Percentiles rank a stretch among this genome's conserved stretches.
These are phyloP conservation scores for Xerocomus cyaneibrunnescens DNA, from an alignment of 1,284 basidiomycete species.

Conservation along the genomic window DNA sequence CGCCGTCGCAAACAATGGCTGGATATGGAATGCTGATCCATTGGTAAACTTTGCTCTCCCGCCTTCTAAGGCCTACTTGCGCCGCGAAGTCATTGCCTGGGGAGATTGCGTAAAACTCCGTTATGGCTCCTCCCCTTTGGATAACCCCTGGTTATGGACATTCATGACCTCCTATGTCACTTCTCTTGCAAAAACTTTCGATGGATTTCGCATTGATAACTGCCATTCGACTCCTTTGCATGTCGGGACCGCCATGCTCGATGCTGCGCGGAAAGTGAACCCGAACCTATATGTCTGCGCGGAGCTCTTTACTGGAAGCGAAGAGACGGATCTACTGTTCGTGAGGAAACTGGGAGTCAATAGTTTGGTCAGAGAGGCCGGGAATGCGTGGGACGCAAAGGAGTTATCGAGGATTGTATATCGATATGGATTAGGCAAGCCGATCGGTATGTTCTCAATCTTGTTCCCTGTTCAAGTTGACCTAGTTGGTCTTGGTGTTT, in stretches of 20 bases:
- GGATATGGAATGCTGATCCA: conserved; percentile 98
- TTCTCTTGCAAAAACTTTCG: conserved; percentile 78
- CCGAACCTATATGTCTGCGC: conserved; percentile 95
- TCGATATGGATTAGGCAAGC: conserved; percentile 86
- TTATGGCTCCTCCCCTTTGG: conserved; percentile 75
- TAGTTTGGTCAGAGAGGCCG: conserved; percentile 88
- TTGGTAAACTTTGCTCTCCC: conserved; percentile 93
- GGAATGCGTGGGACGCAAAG: conserved; percentile 86
- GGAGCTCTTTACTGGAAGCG: conserved; percentile 94
- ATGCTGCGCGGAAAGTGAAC: conserved; percentile 85
- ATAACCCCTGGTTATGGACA: conserved; percentile 94
- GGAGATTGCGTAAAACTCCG: conserved; percentile 97
- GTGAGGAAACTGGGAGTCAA: conserved; percentile 91
- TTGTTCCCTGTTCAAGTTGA: not conserved
- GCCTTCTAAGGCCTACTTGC: conserved; percentile 94
- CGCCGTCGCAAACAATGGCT: conserved; percentile 95
- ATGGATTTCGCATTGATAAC: conserved; percentile 97
- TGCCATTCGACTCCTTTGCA: conserved; percentile 96
- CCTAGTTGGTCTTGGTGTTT: not conserved
- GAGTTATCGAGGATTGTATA: conserved; percentile 86
- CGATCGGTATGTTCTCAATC: conserved; percentile 60
- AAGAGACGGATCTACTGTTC: conserved; percentile 90
- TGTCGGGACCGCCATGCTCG: conserved; percentile 90
- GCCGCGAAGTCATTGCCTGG: conserved; percentile 97
- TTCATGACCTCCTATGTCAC: conserved; percentile 90